Evolutionary conservation across 306 rosid species (phyloP).

Genomic region (Cyclanthera cordifolia): DNA sequence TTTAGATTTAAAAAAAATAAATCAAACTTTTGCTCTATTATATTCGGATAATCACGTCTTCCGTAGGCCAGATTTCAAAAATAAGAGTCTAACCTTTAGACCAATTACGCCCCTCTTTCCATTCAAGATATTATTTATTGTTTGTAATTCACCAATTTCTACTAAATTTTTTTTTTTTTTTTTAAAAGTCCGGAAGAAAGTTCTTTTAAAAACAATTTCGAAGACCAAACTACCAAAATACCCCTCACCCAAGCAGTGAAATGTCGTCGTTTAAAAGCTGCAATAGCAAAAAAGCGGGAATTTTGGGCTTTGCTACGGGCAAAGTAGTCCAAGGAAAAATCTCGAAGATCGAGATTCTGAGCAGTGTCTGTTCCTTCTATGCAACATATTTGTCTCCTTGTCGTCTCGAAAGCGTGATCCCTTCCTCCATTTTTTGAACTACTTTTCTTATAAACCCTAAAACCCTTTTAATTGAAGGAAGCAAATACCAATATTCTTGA

Average conservation of each 20-base stretch:
- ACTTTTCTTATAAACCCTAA: slow-evolving; percentile 1
- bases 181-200: too few relatives aligned
- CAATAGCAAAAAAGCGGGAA: neutral
- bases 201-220: too few relatives aligned
- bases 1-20: too few relatives aligned
- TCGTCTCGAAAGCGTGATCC: slow-evolving; percentile 11
- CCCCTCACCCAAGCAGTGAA: slow-evolving; percentile 1
- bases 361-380: slow-evolving; percentile 19
- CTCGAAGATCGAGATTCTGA: slow-evolving; percentile 30
- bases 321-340: slow-evolving; percentile 19
- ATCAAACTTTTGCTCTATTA: too few relatives aligned
- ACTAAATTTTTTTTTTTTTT: too few relatives aligned
- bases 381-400: slow-evolving; percentile 22
- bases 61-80: too few relatives aligned
- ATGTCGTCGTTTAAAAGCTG: neutral
- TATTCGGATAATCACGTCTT: too few relatives aligned
- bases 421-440: neutral
- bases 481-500: neutral
- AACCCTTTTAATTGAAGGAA: neutral
- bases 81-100: too few relatives aligned
- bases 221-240: slow-evolving; percentile 32
- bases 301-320: slow-evolving; percentile 7
- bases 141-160: too few relatives aligned
- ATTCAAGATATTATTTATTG: too few relatives aligned
- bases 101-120: too few relatives aligned